Conservation (phyloP, 2,329 filamentous ascomycete genomes). For the Penicillium sp. region DNA sequence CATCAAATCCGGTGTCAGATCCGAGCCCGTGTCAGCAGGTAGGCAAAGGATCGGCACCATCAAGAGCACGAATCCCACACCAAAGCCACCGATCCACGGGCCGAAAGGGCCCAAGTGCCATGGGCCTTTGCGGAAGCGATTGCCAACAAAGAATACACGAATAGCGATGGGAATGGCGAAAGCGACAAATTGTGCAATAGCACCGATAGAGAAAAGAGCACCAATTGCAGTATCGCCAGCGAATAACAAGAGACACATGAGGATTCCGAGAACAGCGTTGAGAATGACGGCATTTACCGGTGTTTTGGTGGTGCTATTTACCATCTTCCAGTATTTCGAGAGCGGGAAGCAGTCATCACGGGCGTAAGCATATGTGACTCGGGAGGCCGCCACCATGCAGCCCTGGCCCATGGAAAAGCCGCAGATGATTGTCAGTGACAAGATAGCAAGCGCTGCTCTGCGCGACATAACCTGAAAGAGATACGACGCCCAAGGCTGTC, state of each 20-base stretch:
- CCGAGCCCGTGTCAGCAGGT: slow-evolving; percentile 60
- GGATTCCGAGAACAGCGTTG: slow-evolving; percentile 64
- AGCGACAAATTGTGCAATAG: slow-evolving; percentile 68
- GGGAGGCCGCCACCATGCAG: slow-evolving; percentile 70
- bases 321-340: slow-evolving; percentile 62
- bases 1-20: slow-evolving; percentile 61
- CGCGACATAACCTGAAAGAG: slow-evolving; percentile 68
- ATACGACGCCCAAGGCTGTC: slow-evolving; percentile 74
- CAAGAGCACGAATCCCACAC: slow-evolving; percentile 64
- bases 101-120: slow-evolving; percentile 70
- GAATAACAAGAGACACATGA: slow-evolving; percentile 68
- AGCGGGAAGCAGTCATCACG: slow-evolving; percentile 72
- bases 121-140: slow-evolving; percentile 68
- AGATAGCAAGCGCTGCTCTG: slow-evolving; percentile 65
- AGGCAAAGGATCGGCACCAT: slow-evolving; percentile 74
- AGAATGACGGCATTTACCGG: slow-evolving; percentile 75
- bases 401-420: slow-evolving; percentile 75
- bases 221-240: slow-evolving; percentile 66
- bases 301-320: slow-evolving; percentile 66
- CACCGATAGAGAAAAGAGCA: slow-evolving; percentile 72
- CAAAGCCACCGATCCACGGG: slow-evolving; percentile 60
- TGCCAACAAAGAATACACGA: slow-evolving; percentile 58
- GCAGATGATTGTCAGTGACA: slow-evolving; percentile 69
- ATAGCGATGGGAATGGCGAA: slow-evolving; percentile 51
- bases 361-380: slow-evolving; percentile 75